Evolutionary conservation across 2,329 filamentous ascomycete genomes (phyloP).

Genomic region (Mycosphaerella arachidis): DNA sequence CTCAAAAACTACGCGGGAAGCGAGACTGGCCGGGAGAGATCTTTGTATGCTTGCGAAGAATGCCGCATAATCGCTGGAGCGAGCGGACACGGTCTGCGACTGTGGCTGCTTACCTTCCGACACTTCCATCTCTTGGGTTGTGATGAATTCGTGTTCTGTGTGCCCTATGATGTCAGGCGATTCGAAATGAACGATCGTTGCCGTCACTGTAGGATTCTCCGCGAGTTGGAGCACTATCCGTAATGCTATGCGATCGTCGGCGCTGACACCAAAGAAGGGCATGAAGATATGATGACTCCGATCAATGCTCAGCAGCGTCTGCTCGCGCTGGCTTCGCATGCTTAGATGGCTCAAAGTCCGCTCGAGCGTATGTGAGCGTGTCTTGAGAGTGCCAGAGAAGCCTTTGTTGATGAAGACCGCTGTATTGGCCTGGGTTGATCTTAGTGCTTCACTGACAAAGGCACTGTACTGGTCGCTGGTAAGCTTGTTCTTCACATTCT

Average conservation of each 20-base stretch:
- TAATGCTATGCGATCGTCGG: slow-evolving; percentile 76
- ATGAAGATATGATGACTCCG: slow-evolving; percentile 80
- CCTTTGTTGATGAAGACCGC: slow-evolving; percentile 76
- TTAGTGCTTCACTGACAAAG: slow-evolving; percentile 68
- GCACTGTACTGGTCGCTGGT: slow-evolving; percentile 60
- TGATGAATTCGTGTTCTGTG: slow-evolving; percentile 13
- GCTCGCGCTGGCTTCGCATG: slow-evolving; percentile 55
- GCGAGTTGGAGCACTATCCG: slow-evolving; percentile 79
- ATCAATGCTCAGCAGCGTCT: slow-evolving; percentile 57
- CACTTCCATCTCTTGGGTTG: slow-evolving; percentile 5
- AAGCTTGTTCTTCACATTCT: slow-evolving; percentile 57
- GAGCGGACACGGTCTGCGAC: slow-evolving; percentile 6
- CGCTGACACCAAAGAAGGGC: slow-evolving; percentile 72
- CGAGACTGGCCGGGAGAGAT: slow-evolving; percentile 50
- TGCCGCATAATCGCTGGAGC: slow-evolving; percentile 39
- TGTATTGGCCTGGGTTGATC: slow-evolving; percentile 60
- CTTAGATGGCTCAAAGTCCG: slow-evolving; percentile 56
- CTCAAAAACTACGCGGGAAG: slow-evolving; percentile 56
- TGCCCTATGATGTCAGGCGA: slow-evolving; percentile 17
- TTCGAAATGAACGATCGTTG: slow-evolving; percentile 64
- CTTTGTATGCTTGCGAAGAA: slow-evolving; percentile 57
- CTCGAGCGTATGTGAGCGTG: slow-evolving; percentile 37
- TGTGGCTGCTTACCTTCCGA: slow-evolving; percentile 12
- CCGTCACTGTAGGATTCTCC: slow-evolving; percentile 71
- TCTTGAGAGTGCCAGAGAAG: slow-evolving; percentile 49